Conservation (phyloP, 495 filamentous ascomycete species). For the Schizothecium vesticola region DNA sequence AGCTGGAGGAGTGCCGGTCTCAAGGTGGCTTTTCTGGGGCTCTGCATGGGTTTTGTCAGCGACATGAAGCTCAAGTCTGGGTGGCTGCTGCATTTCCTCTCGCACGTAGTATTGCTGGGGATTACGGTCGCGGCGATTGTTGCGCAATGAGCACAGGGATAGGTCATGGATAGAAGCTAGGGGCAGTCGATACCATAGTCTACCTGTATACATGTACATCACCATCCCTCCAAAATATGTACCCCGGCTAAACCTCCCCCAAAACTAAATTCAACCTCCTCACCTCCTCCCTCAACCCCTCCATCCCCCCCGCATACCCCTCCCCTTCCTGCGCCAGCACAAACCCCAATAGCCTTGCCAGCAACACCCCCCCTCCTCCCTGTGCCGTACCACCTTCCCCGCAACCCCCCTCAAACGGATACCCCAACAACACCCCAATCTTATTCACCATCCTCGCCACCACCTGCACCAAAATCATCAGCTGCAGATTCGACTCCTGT, state of each 20-base stretch:
- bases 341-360: background rate
- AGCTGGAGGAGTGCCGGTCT: background rate
- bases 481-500: background rate
- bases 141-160: background rate
- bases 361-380: background rate
- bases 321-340: background rate
- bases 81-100: background rate
- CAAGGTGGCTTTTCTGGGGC: background rate
- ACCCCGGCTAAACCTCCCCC: background rate
- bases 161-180: background rate
- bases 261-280: background rate
- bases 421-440: background rate
- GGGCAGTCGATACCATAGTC: background rate
- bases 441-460: background rate
- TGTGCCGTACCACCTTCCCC: background rate
- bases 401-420: background rate
- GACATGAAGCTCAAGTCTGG: background rate
- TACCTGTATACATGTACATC: no score
- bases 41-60: background rate
- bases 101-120: background rate
- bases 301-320: background rate
- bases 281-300: background rate
- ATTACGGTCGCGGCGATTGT: background rate
- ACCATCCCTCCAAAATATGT: no score
- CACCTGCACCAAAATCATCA: background rate